Evolutionary conservation across 257 asterid species (phyloP), one percentile per base, ranked within the genome.

Genomic region (Nemophila menziesii): DNA sequence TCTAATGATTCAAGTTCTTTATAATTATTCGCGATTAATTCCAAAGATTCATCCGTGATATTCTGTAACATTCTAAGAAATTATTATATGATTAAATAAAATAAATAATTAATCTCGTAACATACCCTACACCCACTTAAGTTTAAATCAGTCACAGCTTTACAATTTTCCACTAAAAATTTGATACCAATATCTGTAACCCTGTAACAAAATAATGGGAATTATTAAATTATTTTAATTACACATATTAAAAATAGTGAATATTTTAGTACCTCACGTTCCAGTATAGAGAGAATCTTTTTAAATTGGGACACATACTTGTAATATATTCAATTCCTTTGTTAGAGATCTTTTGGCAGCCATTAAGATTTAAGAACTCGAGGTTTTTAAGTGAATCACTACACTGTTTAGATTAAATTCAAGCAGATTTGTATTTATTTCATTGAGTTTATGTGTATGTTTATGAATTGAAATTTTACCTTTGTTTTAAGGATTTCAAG

Each of bases 301-400:
- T 74, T 49, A 89, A 54, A 16, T 64, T 72, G 2, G 84, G 78
- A 58, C 80, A 71, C 20, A 41, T 61, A 67, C 42, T 56, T 45
- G 96, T 76, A 48, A 84, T 56, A 49, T 20, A 59, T 33, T 74
- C 92, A 55, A 84, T 60, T 69, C 94, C 98, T 46, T 43, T 48
- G 39, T 89, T 94, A 13, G 98, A 84, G 56, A 89, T 79, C 68
- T 77, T 84, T 69, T 89, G 98, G 70, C 98, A 80, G 60, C 95
- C 75, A 58, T 89, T 89, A 65, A 89, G 71, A 68, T 89, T 89
- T 70, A 89, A 78, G 58, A 62, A 52, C 73, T 81, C 92, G 6
- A 89, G 46, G 34, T 72, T 71, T 46, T 56, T 44, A 44, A 78
- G 29, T 57, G 75, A 66, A 56, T 52, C 61, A 15, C 68, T 76